Base-by-base conservation (phyloP, 2,329 filamentous ascomycete genomes). In the Ceratocystis cubensis region DNA sequence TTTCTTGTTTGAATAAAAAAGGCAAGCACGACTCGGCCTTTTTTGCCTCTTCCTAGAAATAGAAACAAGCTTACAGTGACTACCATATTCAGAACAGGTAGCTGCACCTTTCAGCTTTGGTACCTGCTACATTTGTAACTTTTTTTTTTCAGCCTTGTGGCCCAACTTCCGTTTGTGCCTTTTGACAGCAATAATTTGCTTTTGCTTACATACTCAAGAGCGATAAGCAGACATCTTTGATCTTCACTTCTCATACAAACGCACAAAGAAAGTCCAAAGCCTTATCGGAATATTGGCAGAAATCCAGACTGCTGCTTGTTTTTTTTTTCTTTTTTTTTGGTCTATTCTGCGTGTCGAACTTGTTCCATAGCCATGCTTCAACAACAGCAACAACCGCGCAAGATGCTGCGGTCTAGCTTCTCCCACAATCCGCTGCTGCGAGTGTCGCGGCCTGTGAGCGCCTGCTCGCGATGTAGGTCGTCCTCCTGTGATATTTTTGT, bases 391-490 rank as follows among this genome's bases (percentile, higher is more conserved):
- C 48, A 61, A 10, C 17, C 56, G 44, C 64, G 56, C 10, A 66
- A 66, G 59, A 25, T 65, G 78, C 75, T 77, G 72, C 77, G 78
- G 69, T 75, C 75, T 65, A 80, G 78, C 73, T 78, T 81, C 73
- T 78, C 78, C 28, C 77, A 79, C 67, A 81, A 83, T 64, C 86
- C 86, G 46, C 76, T 87, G 64, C 77, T 90, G 68, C 83, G 85
- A 74, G 89, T 93, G 70, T 91, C 88, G 72, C 82, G 89, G 70
- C 88, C 89, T 2, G 88, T 91, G 46, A 88, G 88, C 65, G 89
- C 89, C 30, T 93, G 89, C 76, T 89, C 88, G 65, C 81, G 88
- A 79, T 93, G 89, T 81, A 71, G 76, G 78, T 53, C 59, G 1
- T 20, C 28, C 10, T 63, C 25, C 7, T 44, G 5, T 57, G 17